These are phyloP conservation scores for Dendrocalamus sinicus DNA, from an alignment of 176 grass and related monocot species.

Conservation along the genomic window DNA sequence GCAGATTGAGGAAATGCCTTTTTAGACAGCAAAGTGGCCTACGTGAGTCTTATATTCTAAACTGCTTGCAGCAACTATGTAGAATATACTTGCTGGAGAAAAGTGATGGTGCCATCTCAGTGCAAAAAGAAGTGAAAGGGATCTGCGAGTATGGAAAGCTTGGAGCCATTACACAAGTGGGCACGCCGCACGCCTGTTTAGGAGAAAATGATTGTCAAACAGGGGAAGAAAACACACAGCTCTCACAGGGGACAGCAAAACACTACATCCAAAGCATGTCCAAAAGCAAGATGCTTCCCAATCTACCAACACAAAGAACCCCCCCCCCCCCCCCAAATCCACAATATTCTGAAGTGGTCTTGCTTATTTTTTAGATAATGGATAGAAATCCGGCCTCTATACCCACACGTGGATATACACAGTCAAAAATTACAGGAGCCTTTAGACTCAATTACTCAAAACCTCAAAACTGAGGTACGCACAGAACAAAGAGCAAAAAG, in stretches of 20 bases:
- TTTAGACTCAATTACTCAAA: too few species aligned
- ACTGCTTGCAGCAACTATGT: slow-evolving; percentile 14
- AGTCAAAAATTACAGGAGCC: too few species aligned
- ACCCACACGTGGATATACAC: too few species aligned
- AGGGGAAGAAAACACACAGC: slow-evolving; percentile 1
- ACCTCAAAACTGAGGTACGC: too few species aligned
- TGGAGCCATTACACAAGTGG: slow-evolving; percentile 33
- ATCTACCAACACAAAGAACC: slow-evolving; percentile 33
- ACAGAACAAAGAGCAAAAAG: too few species aligned
- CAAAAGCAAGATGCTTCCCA: slow-evolving; percentile 49
- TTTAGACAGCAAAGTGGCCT: slow-evolving; percentile 25
- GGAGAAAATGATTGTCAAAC: slow-evolving; percentile 33
- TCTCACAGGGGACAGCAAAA: slow-evolving; percentile 32
- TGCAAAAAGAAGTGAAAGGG: slow-evolving; percentile 47
- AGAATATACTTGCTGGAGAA: slow-evolving; percentile 47
- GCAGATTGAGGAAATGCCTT: neutral
- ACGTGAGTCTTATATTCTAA: slow-evolving; percentile 9
- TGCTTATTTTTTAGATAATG: too few species aligned
- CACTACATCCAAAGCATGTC: slow-evolving; percentile 45
- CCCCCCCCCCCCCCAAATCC: neutral
- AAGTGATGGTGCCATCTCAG: slow-evolving; percentile 30
- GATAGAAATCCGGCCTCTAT: too few species aligned
- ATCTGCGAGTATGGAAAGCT: slow-evolving; percentile 44
- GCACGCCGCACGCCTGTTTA: slow-evolving; percentile 30
- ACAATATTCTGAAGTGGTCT: neutral